A percentile compares a stretch with the other conserved stretches of the same genome.
Evolutionary conservation across 306 rosid genomes (phyloP).

Genomic region (Prunus armeniaca): DNA sequence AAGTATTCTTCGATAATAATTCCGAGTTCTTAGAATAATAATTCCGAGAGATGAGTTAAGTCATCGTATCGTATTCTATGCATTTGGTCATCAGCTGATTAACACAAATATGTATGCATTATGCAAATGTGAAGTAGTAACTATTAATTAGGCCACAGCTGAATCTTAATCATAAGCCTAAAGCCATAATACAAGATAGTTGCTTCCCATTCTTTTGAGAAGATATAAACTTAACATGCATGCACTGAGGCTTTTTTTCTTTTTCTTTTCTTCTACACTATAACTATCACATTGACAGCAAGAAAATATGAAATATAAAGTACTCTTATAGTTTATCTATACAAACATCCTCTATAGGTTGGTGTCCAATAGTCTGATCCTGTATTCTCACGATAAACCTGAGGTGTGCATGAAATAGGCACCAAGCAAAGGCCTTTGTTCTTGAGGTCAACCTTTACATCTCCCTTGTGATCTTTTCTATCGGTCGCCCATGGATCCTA

Average conservation of each 20-base stretch:
- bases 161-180: neutral
- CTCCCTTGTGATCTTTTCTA: conserved; percentile 54
- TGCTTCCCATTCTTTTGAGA: conserved; percentile 1
- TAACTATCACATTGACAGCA: neutral
- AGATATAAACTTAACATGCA: neutral
- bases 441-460: conserved; percentile 50
- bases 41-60: neutral
- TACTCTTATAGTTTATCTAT: conserved; percentile 33
- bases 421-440: conserved; percentile 86
- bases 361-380: conserved; percentile 98
- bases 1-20: too few species aligned
- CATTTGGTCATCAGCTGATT: too few species aligned
- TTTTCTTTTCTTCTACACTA: neutral
- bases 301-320: neutral
- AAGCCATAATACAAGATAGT: neutral
- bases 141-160: neutral
- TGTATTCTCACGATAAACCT: conserved; percentile 64
- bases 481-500: conserved; percentile 80
- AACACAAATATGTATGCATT: too few species aligned
- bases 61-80: too few species aligned
- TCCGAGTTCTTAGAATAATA: too few species aligned
- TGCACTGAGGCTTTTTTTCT: neutral
- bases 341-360: conserved; percentile 81
- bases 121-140: too few species aligned
- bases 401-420: conserved; percentile 81